Percentiles rank a stretch among this genome's conserved stretches.
Evolutionary conservation across 2,329 filamentous ascomycete genomes (phyloP).

Genomic region (Diaporthe citrichinensis): DNA sequence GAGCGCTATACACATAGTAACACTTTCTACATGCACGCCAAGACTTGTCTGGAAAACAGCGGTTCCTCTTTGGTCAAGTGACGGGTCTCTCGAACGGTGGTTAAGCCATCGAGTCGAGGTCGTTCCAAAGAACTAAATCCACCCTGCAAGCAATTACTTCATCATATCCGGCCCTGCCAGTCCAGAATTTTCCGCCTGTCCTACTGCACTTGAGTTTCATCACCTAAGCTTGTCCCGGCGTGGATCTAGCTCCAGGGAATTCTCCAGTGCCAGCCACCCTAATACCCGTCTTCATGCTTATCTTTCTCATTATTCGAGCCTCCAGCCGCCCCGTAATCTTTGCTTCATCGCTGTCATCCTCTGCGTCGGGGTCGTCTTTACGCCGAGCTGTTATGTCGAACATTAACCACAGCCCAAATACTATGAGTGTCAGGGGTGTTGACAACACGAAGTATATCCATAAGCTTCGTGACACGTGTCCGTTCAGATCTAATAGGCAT

Average conservation of each 20-base stretch:
- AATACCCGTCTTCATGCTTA: constrained; percentile 19
- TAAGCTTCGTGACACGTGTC: constrained; percentile 18
- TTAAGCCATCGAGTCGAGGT: background rate
- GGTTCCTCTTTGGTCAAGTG: too few species aligned
- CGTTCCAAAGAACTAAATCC: background rate
- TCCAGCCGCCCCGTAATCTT: background rate
- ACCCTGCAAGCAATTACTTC: background rate
- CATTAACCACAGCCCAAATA: constrained; percentile 1
- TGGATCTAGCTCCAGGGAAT: background rate
- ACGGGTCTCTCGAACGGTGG: too few species aligned
- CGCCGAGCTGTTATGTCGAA: background rate
- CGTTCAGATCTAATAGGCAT: background rate
- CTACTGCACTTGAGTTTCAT: background rate
- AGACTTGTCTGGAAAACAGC: too few species aligned
- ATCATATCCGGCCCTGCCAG: background rate
- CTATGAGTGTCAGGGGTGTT: background rate
- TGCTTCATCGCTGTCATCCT: background rate
- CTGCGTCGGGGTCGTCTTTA: background rate
- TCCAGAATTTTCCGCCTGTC: too few species aligned
- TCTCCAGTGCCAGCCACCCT: background rate
- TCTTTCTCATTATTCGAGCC: constrained; percentile 7
- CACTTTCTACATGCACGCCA: too few species aligned
- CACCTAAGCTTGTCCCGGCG: background rate
- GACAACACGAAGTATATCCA: constrained; percentile 33
- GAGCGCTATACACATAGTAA: too few species aligned